Percentiles rank a stretch among this genome's conserved stretches.
Conservation (phyloP, 208 protist species). For the Trypanosoma melophagium region DNA sequence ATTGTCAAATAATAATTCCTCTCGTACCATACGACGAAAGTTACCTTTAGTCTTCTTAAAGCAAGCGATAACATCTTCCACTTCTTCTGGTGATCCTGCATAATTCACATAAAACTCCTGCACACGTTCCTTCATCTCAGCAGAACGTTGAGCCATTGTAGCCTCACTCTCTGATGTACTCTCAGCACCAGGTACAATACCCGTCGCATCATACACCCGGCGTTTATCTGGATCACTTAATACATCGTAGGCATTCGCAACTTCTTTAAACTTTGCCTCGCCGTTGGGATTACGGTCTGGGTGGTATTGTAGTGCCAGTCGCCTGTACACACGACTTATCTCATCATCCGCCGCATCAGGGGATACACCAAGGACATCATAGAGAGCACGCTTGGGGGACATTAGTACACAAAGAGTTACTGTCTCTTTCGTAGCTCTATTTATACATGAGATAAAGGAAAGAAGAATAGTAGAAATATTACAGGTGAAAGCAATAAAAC, state of each 20-base stretch:
- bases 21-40: conserved; percentile 68
- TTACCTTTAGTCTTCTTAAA: conserved; percentile 70
- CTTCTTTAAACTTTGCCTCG: conserved; percentile 80
- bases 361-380: conserved; percentile 53
- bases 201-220: conserved; percentile 94
- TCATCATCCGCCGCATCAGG: conserved; percentile 41
- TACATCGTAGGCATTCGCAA: conserved; percentile 96
- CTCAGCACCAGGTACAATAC: conserved; percentile 37
- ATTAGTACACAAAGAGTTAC: conserved; percentile 3
- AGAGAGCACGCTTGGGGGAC: conserved; percentile 40
- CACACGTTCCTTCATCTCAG: conserved; percentile 63
- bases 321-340: conserved; percentile 73
- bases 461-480: background rate
- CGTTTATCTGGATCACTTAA: conserved; percentile 94
- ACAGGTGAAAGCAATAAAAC: background rate
- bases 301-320: conserved; percentile 80
- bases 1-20: conserved; percentile 83
- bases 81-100: conserved; percentile 70
- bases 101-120: conserved; percentile 72
- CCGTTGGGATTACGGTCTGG: conserved; percentile 88
- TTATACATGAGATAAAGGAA: conserved; percentile 8
- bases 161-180: conserved; percentile 21
- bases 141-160: conserved; percentile 55
- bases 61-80: conserved; percentile 44
- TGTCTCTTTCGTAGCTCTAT: background rate